These are phyloP conservation scores for Phalaenopsis hybrid DNA, from an alignment of 116 monocot species.

Conservation along the genomic window DNA sequence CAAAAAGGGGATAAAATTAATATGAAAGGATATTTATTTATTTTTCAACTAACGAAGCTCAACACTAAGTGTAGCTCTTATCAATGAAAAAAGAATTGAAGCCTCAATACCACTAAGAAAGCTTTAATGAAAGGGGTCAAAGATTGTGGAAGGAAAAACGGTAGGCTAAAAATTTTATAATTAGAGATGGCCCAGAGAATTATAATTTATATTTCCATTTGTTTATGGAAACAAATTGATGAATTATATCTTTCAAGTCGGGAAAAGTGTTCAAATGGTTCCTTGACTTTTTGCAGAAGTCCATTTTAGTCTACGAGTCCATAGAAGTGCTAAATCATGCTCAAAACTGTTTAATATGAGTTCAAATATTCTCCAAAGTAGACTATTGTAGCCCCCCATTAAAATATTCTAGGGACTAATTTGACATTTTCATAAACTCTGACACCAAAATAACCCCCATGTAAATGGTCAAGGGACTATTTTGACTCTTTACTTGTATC, in stretches of 20 bases:
- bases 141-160: background rate
- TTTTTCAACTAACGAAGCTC: background rate
- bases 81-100: background rate
- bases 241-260: background rate
- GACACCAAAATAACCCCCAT: too few relatives aligned
- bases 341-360: too few relatives aligned
- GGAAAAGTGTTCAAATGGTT: too few relatives aligned
- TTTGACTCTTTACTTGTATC: too few relatives aligned
- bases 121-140: background rate
- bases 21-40: background rate
- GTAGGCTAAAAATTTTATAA: background rate
- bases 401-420: too few relatives aligned
- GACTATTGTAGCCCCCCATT: too few relatives aligned
- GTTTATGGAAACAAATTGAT: background rate
- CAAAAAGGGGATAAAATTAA: background rate
- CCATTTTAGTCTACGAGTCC: too few relatives aligned
- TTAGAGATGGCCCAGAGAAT: background rate
- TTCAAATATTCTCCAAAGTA: too few relatives aligned
- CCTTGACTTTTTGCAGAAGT: too few relatives aligned
- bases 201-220: background rate
- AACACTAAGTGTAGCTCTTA: background rate
- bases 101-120: background rate
- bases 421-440: too few relatives aligned
- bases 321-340: too few relatives aligned
- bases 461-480: too few relatives aligned